Conservation (phyloP, 495 filamentous ascomycete species). For the Podospora didyma region DNA sequence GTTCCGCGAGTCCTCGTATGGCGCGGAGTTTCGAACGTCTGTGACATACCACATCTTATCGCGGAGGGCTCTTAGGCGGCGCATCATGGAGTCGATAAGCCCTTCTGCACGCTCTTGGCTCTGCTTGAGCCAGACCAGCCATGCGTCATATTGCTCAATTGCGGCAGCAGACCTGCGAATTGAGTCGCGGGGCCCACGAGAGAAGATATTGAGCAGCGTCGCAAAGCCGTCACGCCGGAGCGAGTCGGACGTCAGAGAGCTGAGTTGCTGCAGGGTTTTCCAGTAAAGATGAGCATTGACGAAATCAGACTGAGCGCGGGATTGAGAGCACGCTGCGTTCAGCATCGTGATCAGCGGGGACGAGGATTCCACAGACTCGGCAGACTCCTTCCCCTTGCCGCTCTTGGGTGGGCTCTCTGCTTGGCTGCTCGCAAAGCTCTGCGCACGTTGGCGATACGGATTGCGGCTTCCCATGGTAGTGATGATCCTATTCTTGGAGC, state of each 20-base stretch:
- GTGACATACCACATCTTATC: constrained; percentile 99
- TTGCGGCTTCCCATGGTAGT: constrained; percentile 52
- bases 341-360: constrained; percentile 64
- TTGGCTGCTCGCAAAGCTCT: constrained; percentile 29
- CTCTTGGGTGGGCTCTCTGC: constrained; percentile 27
- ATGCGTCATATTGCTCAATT: constrained; percentile 70
- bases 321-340: constrained; percentile 62
- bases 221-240: constrained; percentile 62
- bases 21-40: constrained; percentile 86
- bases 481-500: constrained; percentile 46
- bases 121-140: constrained; percentile 71
- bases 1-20: constrained; percentile 84
- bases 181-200: constrained; percentile 62
- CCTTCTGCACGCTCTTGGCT: constrained; percentile 67
- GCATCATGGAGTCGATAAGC: constrained; percentile 63
- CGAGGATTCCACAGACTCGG: constrained; percentile 28
- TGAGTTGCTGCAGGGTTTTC: constrained; percentile 62
- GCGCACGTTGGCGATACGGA: constrained; percentile 46
- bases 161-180: constrained; percentile 61
- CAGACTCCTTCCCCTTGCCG: constrained; percentile 29
- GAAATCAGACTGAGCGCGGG: constrained; percentile 63
- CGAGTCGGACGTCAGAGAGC: constrained; percentile 57
- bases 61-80: constrained; percentile 61
- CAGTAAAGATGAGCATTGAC: constrained; percentile 67
- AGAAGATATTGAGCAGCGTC: constrained; percentile 66